Evolutionary conservation across 805 yeast genomes (phyloP), one percentile per base, ranked within the genome.

Genomic region (Hanseniaspora jakobsenii): DNA sequence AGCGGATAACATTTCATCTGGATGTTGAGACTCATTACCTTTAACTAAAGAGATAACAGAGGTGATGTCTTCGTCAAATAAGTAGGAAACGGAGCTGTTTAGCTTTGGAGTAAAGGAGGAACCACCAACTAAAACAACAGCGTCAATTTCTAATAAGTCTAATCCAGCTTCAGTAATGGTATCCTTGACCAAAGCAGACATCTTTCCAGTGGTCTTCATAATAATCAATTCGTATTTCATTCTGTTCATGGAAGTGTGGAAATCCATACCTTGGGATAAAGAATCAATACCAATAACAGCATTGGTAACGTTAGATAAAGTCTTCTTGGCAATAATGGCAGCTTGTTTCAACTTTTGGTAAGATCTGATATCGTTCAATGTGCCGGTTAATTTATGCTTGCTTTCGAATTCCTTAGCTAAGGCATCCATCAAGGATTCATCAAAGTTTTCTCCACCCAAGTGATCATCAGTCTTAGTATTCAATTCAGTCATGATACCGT

Each of bases 281-380:
- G 95, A 81, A 66, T 91, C 98, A 55, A 91, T 82, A 36, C 97
- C 91, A 59, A 86, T 84, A 45, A 91, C 81, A 36, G 96, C 80
- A 39, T 85, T 70, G 55, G 78, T 78, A 46, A 91, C 91, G 62
- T 87, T 86, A 41, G 94, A 81, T 56, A 91, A 71, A 32, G 98
- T 91, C 69, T 84, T 84, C 70, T 87, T 85, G 48, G 91, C 81
- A 46, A 77, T 67, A 59, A 81, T 78, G 48, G 93, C 73, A 62
- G 86, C 94, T 49, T 79, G 78, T 61, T 73, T 72, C 59, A 91
- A 75, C 69, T 91, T 91, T 54, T 97, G 94, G 56, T 82, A 59
- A 23, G 96, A 83, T 62, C 94, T 80, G 43, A 79, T 78, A 54
- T 77, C 85, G 50, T 67, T 70, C 27, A 45, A 32, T 62, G 81